These are phyloP conservation scores for Saccharomycopsis synnaedendra DNA, from an alignment of 805 yeast genomes.

Conservation along the genomic window DNA sequence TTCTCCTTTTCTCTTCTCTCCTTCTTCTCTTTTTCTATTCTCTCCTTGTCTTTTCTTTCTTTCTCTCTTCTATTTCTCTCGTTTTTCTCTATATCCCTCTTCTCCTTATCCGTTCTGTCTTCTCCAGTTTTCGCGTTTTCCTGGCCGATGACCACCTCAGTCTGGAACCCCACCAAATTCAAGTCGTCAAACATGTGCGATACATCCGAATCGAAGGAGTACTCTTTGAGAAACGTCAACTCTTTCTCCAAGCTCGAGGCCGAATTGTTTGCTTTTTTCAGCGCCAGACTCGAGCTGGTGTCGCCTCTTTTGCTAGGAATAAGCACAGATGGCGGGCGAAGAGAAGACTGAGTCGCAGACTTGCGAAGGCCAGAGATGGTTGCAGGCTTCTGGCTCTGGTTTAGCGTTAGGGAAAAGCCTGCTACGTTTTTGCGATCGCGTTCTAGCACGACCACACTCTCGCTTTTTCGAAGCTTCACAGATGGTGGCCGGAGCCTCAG, in stretches of 20 bases:
- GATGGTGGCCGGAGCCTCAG: constrained; percentile 2
- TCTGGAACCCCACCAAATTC: neutral
- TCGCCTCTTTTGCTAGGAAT: neutral
- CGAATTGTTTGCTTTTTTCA: neutral
- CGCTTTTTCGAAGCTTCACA: constrained; percentile 1
- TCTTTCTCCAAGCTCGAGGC: constrained; percentile 1
- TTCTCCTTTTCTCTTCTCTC: too few relatives aligned
- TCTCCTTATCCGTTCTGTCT: too few relatives aligned
- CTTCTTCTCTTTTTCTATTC: too few relatives aligned
- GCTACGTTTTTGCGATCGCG: neutral
- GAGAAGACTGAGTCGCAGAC: neutral
- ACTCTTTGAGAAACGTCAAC: constrained; percentile 9
- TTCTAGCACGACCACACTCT: neutral
- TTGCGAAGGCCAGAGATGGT: neutral
- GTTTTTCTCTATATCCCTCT: too few relatives aligned
- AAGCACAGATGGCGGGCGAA: neutral
- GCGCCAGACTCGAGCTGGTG: neutral
- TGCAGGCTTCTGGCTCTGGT: neutral
- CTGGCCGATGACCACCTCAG: too few relatives aligned
- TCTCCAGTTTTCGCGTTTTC: too few relatives aligned
- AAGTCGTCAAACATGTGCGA: constrained; percentile 6
- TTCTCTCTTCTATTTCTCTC: too few relatives aligned
- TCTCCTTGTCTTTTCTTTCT: too few relatives aligned
- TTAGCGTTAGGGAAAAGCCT: neutral
- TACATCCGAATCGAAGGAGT: constrained; percentile 6